Percentiles rank a stretch among this genome's conserved stretches.
Conservation (phyloP, 768 basidiomycete species). For the Rhodocollybia butyracea region DNA sequence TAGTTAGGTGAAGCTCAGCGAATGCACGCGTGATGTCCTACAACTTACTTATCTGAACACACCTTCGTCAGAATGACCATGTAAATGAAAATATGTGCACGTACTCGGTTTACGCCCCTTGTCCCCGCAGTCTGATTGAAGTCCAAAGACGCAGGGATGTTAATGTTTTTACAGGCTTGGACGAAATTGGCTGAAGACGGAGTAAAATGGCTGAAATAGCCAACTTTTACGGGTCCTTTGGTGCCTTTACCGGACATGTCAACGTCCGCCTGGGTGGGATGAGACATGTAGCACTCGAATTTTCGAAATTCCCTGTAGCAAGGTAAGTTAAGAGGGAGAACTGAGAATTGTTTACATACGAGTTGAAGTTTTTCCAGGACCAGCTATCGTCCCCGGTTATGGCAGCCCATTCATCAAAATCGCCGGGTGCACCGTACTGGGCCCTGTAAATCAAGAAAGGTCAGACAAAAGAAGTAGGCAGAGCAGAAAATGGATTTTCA, state of each 20-base stretch:
- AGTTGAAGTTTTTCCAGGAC: constrained; percentile 53
- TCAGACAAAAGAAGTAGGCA: background rate
- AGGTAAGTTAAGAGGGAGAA: background rate
- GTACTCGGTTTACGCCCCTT: constrained; percentile 51
- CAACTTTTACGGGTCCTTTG: constrained; percentile 50
- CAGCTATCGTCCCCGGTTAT: constrained; percentile 54
- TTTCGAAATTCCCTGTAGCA: constrained; percentile 54
- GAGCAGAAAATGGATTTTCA: constrained; percentile 21
- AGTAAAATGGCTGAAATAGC: constrained; percentile 44
- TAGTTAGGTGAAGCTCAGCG: too few species aligned
- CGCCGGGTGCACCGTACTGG: constrained; percentile 64
- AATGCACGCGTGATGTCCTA: too few species aligned
- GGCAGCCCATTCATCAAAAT: constrained; percentile 65
- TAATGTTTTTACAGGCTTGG: constrained; percentile 45
- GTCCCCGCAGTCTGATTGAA: constrained; percentile 56
- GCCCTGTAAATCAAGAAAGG: constrained; percentile 33
- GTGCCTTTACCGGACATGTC: constrained; percentile 42
- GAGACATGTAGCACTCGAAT: constrained; percentile 54
- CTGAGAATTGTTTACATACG: constrained; percentile 27
- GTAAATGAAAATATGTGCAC: too few species aligned
- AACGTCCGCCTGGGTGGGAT: constrained; percentile 43
- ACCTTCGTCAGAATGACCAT: too few species aligned
- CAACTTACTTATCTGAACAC: constrained; percentile 31
- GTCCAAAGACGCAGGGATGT: constrained; percentile 51
- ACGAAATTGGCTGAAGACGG: constrained; percentile 43